These are phyloP conservation scores for Aspergillus fumigatiaffinis DNA, from an alignment of 2,329 filamentous ascomycete species.

Conservation along the genomic window DNA sequence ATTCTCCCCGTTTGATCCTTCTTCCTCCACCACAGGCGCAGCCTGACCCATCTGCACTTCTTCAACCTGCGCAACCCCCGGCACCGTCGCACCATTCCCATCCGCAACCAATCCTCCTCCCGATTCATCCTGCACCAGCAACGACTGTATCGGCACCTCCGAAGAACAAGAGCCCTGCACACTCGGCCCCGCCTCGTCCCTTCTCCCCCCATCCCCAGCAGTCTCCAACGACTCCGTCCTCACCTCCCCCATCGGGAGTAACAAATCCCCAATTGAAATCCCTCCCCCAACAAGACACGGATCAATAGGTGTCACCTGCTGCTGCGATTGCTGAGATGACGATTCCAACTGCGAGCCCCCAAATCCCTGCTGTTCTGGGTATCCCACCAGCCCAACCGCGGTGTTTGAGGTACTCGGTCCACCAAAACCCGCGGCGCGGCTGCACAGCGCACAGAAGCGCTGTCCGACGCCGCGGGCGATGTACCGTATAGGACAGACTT, in stretches of 20 bases:
- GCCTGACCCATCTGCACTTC: not conserved
- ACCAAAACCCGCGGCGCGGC: not conserved
- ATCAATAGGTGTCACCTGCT: not conserved
- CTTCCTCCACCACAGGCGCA: not conserved
- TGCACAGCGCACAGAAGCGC: constrained; percentile 2
- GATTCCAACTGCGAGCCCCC: not conserved
- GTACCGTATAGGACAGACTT: constrained; percentile 2
- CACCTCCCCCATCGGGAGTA: not conserved
- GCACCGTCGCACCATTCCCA: not conserved
- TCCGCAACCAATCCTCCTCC: not conserved
- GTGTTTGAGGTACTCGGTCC: not conserved
- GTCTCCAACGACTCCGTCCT: not conserved
- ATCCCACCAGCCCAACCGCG: not conserved
- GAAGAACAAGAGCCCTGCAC: not conserved
- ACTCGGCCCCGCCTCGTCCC: not conserved
- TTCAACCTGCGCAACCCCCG: not conserved
- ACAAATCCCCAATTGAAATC: not conserved
- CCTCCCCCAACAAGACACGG: not conserved
- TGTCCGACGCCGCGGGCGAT: not conserved
- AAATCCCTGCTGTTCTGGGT: not conserved
- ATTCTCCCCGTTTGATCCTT: no score
- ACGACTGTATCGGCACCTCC: not conserved
- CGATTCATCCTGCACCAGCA: not conserved
- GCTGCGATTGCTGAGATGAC: not conserved
- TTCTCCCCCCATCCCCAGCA: not conserved